Evolutionary conservation across 2,329 filamentous ascomycete species (phyloP).

Genomic region (Sphaerulina musiva): DNA sequence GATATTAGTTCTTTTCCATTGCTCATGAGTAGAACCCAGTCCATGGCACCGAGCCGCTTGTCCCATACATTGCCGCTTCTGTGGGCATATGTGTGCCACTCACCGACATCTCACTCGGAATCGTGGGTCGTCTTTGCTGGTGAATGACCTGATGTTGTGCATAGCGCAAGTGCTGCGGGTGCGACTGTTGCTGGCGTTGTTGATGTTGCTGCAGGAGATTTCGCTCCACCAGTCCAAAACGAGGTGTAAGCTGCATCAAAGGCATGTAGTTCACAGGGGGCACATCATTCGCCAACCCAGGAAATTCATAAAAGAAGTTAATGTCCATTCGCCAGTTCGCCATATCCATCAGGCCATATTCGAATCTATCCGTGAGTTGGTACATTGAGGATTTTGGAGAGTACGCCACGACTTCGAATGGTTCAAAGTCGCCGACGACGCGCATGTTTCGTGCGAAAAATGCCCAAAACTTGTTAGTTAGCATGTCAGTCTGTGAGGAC

Average conservation of each 20-base stretch:
- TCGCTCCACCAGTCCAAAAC: constrained; percentile 12
- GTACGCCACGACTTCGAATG: constrained; percentile 16
- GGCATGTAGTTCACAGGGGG: constrained; percentile 22
- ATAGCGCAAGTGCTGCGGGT: background rate
- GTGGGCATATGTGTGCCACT: background rate
- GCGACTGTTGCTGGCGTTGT: background rate
- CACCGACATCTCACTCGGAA: constrained; percentile 1
- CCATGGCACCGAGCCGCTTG: constrained; percentile 1
- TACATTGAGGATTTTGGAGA: constrained; percentile 15
- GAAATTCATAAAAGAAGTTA: constrained; percentile 22
- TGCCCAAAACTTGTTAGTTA: constrained; percentile 23
- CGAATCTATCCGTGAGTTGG: constrained; percentile 16
- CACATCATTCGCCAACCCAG: constrained; percentile 18
- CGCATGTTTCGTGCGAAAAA: constrained; percentile 17
- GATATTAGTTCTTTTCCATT: background rate
- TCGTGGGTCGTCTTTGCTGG: constrained; percentile 11
- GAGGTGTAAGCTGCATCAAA: constrained; percentile 15
- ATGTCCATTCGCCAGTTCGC: constrained; percentile 22
- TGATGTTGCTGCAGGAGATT: background rate
- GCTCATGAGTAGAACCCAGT: constrained; percentile 4
- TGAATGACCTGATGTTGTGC: background rate
- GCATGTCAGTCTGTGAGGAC: constrained; percentile 14
- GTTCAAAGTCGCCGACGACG: constrained; percentile 19
- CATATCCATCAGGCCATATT: constrained; percentile 19
- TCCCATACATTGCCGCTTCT: constrained; percentile 1